Base-by-base conservation (phyloP, 345 rosid species). In the Dimocarpus longan region DNA sequence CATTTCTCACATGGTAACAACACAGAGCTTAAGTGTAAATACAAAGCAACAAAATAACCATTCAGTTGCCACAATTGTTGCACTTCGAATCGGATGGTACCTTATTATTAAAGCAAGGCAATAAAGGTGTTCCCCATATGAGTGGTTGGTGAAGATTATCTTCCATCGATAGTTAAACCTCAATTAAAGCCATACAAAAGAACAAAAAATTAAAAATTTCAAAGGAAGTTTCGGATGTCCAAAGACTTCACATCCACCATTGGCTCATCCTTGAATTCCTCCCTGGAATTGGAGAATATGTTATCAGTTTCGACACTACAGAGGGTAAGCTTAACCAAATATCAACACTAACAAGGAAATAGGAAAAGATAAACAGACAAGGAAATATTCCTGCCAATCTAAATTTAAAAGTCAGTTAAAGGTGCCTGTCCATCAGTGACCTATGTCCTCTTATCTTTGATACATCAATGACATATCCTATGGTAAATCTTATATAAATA, bases 141-240 rank as follows among this genome's bases (percentile, higher is more conserved):
- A 68, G 44, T 59, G 15, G 32, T 18, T 37, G n/a, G 54, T 37
- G 74, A 62, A 63, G 24, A 28, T 40, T 32, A n/a, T 63, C 39
- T 43, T 63, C 42, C 62, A 66, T 70, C 52, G 62, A 68, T 3
- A 19, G 40, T 21, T 76, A 22, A 44, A 67, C 57, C 39, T 28
- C 76, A 68, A 56, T 66, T 50, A 59, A 68, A 65, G 73, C 37
- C 52, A 46, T 48, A 19, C 22, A 71, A 52, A 64, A 54, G 62
- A 46, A 71, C 43, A 46, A 76, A 18, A 32, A 32, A 32, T 1
- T 32, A 32, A 32, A 2, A 57, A 70, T 52, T 71, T 90, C 78
- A 95, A 46, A 96, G 84, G 85, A 94, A 94, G 91, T 94, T 93
- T 82, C 99, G 86, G 85, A 96, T 78, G 87, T 96, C 99, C 90